Base-by-base conservation (phyloP, 2,329 filamentous ascomycete species). In the Penicillium oxalicum region DNA sequence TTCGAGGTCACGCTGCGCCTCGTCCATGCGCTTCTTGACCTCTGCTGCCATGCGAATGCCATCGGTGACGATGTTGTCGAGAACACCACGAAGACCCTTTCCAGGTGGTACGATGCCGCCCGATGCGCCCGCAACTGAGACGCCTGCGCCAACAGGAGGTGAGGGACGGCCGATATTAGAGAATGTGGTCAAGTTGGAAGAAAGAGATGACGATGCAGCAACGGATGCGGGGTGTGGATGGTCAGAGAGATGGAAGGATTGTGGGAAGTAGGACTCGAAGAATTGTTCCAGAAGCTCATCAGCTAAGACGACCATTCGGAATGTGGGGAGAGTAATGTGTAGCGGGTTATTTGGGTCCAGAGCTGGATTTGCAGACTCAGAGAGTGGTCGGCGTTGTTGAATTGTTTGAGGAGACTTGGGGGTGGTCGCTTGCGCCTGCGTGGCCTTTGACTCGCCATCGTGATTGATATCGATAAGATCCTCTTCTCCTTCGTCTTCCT, bases 51-150 rank as follows among this genome's bases (percentile, higher is more conserved):
- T 91, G 32, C 91, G 85, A 84, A 97, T 96, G 37, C 93, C 93
- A 65, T 98, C 93, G 1, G 87, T 95, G 55, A 97, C 93, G 61
- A 98, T 97, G 61, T 95, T 95, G 72, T 98, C 93, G 35, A 98
- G 76, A 50, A 98, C 93, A 18, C 93, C 93, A 37, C 93, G 81
- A 1, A 98, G 78, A 24, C 93, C 89, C 56, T 91, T 86, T 13
- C 79, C 78, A 1, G 81, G 77, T 40, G 77, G 82, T 32, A 80
- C 76, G 61, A 84, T 77, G 52, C 84, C 79, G 35, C 79, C 77
- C 0, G 77, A 74, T n/a, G 71, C 74, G 5, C 76, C 74, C 2
- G 71, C 72, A 59, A 74, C 60, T 48, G 76, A 56, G 24, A 71
- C 64, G 3, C 64, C 66, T 2, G 67, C 63, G 53, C 69, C 61